Base-by-base conservation (phyloP, 805 yeast species). In the Pichia manshurica region DNA sequence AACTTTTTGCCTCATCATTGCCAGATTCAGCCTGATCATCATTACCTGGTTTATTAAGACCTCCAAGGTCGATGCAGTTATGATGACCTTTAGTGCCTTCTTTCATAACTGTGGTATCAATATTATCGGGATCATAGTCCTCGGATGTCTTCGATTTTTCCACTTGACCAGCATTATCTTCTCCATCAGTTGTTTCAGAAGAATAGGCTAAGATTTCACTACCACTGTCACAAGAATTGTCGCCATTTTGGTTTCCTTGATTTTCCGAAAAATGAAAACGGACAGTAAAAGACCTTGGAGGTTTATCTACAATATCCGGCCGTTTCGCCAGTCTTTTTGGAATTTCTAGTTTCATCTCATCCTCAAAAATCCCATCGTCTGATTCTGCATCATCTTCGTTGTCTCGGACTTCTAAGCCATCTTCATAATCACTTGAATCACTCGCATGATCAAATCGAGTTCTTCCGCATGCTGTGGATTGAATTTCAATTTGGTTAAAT, bases 241-340 rank as follows among this genome's bases (percentile, higher is more conserved):
- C 52, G 9, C 47, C 47, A 0, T 48, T 53, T 2, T 44, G 52
- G n/a, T 42, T 53, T n/a, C n/a, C n/a, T 10, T 25, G 29, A 2
- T 45, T 49, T 13, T 31, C 42, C 19, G 53, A 50, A 40, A 52
- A 60, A 33, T 57, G 50, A 41, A 64, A 64, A 19, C 53, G 54
- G 1, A 64, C 61, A 2, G 62, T 56, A 45, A 62, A 63, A 16
- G 62, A 45, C 45, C 55, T 60, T 12, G 68, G 66, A 1, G 73
- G 73, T 46, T 58, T 63, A 39, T 64, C 67, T 13, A 53, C 60
- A 13, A 61, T 40, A 0, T 33, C 20, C 0, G 62, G 63, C 6
- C 66, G 40, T 3, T 53, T 42, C 1, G 60, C 61, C 28, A 63
- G 47, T 33, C 62, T 43, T 42, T 48, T 21, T 28, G 65, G 58